phyloP scores from a whole-genome alignment of 176 grass and related monocot species.

The Aegilops bicornis region DNA sequence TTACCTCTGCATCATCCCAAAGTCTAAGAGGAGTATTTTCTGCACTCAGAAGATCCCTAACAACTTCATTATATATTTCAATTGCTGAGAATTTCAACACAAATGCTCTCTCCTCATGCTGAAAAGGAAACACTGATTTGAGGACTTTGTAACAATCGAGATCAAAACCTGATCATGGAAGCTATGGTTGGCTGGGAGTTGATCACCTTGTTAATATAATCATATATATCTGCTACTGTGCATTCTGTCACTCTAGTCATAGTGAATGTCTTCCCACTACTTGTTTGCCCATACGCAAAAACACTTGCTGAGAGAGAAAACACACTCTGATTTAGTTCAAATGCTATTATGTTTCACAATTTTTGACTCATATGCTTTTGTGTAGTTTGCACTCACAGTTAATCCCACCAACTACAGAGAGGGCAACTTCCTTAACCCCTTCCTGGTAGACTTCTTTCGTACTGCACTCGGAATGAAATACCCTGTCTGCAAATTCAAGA shows the following conservation, averaged over 20 bases:
- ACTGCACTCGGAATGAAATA: constrained; percentile 73
- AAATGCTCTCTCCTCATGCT: constrained; percentile 98
- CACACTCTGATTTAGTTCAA: constrained; percentile 24
- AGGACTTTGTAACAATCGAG: background rate
- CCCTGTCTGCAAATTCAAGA: constrained; percentile 60
- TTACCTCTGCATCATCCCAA: constrained; percentile 90
- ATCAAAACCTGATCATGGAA: constrained; percentile 20
- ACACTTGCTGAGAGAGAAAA: constrained; percentile 70
- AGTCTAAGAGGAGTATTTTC: constrained; percentile 70
- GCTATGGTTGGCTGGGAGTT: background rate
- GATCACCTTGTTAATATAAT: constrained; percentile 84
- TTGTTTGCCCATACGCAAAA: constrained; percentile 98
- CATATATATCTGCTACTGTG: constrained; percentile 94
- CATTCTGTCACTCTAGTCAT: constrained; percentile 96
- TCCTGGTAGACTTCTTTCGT: constrained; percentile 86
- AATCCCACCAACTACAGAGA: constrained; percentile 91
- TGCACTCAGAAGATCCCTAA: constrained; percentile 82
- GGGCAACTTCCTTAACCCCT: constrained; percentile 88
- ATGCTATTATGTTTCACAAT: background rate
- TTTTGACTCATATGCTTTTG: background rate
- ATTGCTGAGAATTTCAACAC: constrained; percentile 91
- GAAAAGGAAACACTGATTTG: constrained; percentile 30
- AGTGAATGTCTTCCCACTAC: constrained; percentile 96
- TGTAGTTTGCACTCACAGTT: constrained; percentile 70
- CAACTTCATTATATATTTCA: constrained; percentile 96